Percentiles rank a stretch among this genome's conserved stretches.
Evolutionary conservation across 2,329 filamentous ascomycete genomes (phyloP).

Genomic region (Geoglossum cookeanum): DNA sequence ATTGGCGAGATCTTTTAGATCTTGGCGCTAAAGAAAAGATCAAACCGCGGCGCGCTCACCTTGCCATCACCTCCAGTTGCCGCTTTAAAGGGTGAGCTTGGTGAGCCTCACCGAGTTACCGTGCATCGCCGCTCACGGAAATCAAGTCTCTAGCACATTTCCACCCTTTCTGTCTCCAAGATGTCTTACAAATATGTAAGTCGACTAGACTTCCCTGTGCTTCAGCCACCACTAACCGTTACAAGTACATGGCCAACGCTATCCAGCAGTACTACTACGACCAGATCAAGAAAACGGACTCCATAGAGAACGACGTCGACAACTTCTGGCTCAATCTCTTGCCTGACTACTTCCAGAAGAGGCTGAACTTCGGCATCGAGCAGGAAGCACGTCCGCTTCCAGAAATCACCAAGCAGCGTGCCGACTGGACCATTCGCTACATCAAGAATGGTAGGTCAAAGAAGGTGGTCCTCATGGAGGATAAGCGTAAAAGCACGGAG

Average conservation of each 20-base stretch:
- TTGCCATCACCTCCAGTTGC: too few relatives aligned
- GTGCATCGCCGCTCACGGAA: too few relatives aligned
- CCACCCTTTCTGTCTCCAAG: neutral
- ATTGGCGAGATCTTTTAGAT: neutral
- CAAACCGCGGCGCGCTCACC: neutral
- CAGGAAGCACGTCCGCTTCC: conserved; percentile 1
- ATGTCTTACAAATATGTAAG: conserved; percentile 4
- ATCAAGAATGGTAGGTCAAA: neutral
- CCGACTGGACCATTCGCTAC: conserved; percentile 3
- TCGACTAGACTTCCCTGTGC: neutral
- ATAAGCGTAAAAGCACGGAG: conserved; percentile 1
- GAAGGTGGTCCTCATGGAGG: conserved; percentile 4
- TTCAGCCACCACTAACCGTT: conserved; percentile 1
- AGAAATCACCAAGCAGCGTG: neutral
- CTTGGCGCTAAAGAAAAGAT: too few relatives aligned
- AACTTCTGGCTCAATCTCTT: conserved; percentile 4
- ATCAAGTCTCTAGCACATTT: neutral
- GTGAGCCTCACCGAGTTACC: too few relatives aligned
- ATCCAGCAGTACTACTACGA: conserved; percentile 3
- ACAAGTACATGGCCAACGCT: conserved; percentile 1
- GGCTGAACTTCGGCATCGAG: conserved; percentile 3
- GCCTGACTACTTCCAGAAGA: conserved; percentile 1
- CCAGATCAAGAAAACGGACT: conserved; percentile 1
- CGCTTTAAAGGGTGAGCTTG: too few relatives aligned
- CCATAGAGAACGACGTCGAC: conserved; percentile 3